Evolutionary conservation across 108 stramenopile genomes (phyloP), one percentile per base, ranked within the genome.

Genomic region (Skeletonema marinoi): DNA sequence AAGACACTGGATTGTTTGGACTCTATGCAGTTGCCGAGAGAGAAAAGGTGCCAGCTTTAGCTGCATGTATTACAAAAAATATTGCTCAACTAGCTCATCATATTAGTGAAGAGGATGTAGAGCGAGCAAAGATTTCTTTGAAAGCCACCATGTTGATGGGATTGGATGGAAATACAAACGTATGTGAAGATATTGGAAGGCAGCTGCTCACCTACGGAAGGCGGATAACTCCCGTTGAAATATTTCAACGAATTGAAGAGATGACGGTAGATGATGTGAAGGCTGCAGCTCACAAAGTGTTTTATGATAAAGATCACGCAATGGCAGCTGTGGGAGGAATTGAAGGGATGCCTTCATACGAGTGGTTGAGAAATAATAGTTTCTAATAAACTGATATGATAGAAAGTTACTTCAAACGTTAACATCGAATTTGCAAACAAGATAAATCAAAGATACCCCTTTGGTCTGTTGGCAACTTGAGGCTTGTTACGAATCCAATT

Each of bases 1-100:
- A 99, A 85, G 99, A 99, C 74, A 98, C 97, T 33, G 99, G 99
- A 10, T 88, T 99, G 12, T 99, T 99, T 79, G 99, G 98, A 35
- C 65, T 99, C n/a, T 98, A 99, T 81, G 93, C 94, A 32, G 90
- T 96, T 60, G 93, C 91, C 16, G 95, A 93, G 56, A 95, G 96
- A 77, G 96, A 96, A 84, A 93, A 94, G 81, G 84, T 97, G 66
- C 92, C 96, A 70, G 93, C 96, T 75, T 63, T 87, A 59, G 90
- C 96, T 83, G 88, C 86, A 87, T 89, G 91, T 85, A 86, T 96
- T 9, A 93, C 93, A 72, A 81, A 85, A 74, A 90, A 97, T 79
- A 65, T 99, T 71, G 97, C 96, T n/a, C 89, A 96, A 54, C 56
- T 99, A 68, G 95, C 92, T 30, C 88, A 98, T 87, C 74, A 86